A percentile compares a stretch with the other conserved stretches of the same genome.
phyloP scores from a whole-genome alignment of 176 grass and related monocot species.

The Carex parvula region DNA sequence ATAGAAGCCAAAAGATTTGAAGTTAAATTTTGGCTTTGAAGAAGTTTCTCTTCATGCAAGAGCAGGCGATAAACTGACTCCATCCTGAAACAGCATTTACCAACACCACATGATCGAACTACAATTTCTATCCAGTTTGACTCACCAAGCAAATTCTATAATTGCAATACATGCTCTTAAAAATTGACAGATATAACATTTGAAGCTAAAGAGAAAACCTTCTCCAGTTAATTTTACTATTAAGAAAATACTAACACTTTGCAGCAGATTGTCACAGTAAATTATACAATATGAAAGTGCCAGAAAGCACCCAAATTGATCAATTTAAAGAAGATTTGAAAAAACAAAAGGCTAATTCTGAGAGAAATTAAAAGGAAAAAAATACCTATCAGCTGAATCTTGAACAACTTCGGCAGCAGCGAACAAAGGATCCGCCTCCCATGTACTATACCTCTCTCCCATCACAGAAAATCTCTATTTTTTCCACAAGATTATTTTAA shows the following conservation, averaged over 20 bases:
- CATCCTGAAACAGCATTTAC: slow-evolving; percentile 54
- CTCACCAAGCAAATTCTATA: background rate
- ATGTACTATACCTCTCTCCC: slow-evolving; percentile 70
- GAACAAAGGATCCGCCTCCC: slow-evolving; percentile 90
- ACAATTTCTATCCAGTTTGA: background rate
- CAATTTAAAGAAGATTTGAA: background rate
- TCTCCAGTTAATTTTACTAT: background rate
- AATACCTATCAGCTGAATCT: slow-evolving; percentile 87
- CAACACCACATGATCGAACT: background rate
- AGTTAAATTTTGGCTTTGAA: slow-evolving; percentile 39
- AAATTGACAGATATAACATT: background rate
- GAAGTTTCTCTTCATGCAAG: slow-evolving; percentile 70
- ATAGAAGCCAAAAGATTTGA: slow-evolving; percentile 45
- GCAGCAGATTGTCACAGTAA: background rate
- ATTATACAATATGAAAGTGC: background rate
- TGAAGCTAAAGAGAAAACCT: background rate
- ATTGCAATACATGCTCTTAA: background rate
- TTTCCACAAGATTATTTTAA: background rate
- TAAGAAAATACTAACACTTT: background rate
- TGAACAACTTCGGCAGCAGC: slow-evolving; percentile 77
- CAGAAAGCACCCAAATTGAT: background rate
- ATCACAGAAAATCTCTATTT: slow-evolving; percentile 28
- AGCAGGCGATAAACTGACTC: slow-evolving; percentile 65
- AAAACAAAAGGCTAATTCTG: background rate
- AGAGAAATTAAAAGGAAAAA: slow-evolving; percentile 6